Base-by-base conservation (phyloP, 768 basidiomycete species). In the Boletus subparvulus region DNA sequence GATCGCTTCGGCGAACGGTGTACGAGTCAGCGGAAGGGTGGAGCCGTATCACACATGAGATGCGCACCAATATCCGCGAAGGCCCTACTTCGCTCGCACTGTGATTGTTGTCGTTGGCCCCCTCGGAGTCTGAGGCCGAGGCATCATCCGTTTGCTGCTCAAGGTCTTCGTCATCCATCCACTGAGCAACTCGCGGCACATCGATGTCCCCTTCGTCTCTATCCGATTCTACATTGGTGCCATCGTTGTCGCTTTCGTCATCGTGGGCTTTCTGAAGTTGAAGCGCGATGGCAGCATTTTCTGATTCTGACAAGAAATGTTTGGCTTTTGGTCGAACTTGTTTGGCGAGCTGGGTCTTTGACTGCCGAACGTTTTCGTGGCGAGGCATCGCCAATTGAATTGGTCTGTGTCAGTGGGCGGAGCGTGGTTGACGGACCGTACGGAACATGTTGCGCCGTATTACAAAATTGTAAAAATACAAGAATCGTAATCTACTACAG, bases 161-260 rank as follows among this genome's bases (percentile, higher is more conserved):
- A 16, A 80, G 52, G 65, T 73, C 71, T 7, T 73, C 75, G 51
- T 83, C 83, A 43, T 81, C 83, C 5, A 80, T 73, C 84, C 85
- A 88, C 61, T 83, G 84, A 14, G 78, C 80, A 28, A 85, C 74
- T n/a, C 85, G 76, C 9, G 84, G 83, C 2, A 74, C 75, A 65
- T 87, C 85, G 2, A 32, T 3, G 49, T 61, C 47, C 14, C 46
- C 33, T 32, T 50, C 28, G 3, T 49, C 47, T 17, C n/a, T 7
- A 8, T 39, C 58, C 44, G 47, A 50, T 35, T 46, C 50, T 6
- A 71, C 67, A 54, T 79, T 77, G 5, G 55, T 54, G n/a, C 63
- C 65, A 6, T 58, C 65, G 49, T 61, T 67, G 26, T 60, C 65
- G 37, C 60, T 68, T 28, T 71, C 73, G n/a, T 73, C 75, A 21